Evolutionary conservation across 2,329 filamentous ascomycete genomes (phyloP).

Genomic region (Trichoderma sp.): DNA sequence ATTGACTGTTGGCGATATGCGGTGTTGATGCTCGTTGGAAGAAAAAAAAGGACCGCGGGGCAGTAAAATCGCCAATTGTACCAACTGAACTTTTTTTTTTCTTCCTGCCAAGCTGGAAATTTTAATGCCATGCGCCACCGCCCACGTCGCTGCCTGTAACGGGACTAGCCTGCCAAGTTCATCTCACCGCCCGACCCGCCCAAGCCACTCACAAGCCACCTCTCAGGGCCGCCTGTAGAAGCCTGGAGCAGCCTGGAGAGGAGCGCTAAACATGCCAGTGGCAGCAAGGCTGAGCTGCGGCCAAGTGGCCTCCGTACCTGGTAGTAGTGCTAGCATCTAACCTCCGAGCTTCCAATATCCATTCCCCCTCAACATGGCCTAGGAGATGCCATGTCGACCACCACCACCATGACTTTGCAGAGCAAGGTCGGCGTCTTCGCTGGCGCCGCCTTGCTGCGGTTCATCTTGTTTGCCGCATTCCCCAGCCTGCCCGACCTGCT

Average conservation of each 20-base stretch:
- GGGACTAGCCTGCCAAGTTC: slow-evolving; percentile 26
- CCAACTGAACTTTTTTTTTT: slow-evolving; percentile 35
- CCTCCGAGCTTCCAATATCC: background rate
- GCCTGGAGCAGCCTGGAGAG: background rate
- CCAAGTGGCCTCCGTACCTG: slow-evolving; percentile 36
- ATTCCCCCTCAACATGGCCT: slow-evolving; percentile 27
- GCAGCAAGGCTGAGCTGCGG: slow-evolving; percentile 28
- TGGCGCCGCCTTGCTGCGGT: slow-evolving; percentile 74
- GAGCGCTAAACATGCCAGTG: background rate
- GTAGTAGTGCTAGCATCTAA: background rate
- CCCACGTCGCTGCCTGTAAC: slow-evolving; percentile 24
- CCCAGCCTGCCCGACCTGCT: slow-evolving; percentile 82
- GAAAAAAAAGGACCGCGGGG: slow-evolving; percentile 37
- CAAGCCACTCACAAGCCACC: slow-evolving; percentile 12
- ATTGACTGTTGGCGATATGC: slow-evolving; percentile 23
- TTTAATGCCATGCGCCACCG: slow-evolving; percentile 41
- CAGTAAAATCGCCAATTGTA: slow-evolving; percentile 30
- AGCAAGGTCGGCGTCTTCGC: slow-evolving; percentile 63
- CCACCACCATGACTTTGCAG: slow-evolving; percentile 44
- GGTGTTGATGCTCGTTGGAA: slow-evolving; percentile 28
- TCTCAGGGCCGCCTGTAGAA: background rate
- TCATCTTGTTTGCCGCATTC: slow-evolving; percentile 78
- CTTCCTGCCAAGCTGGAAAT: slow-evolving; percentile 37
- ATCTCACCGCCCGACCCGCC: slow-evolving; percentile 33
- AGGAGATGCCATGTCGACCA: slow-evolving; percentile 41